These are phyloP conservation scores for Pichia sp. DNA, from an alignment of 1,139 yeast species.

Conservation along the genomic window DNA sequence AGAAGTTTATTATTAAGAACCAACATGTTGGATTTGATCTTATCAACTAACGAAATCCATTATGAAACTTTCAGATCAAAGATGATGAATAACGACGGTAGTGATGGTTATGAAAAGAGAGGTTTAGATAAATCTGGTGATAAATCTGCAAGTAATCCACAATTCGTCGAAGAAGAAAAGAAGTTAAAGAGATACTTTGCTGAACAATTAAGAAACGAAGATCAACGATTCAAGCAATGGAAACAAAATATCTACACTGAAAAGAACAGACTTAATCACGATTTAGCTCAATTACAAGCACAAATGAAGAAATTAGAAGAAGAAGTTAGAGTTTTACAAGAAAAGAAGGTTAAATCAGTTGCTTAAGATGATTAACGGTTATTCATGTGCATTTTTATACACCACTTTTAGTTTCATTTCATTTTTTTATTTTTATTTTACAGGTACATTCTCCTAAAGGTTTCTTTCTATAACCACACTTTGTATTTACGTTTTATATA, in stretches of 20 bases:
- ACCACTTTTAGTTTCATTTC: conserved; percentile 20
- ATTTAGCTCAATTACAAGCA: conserved; percentile 81
- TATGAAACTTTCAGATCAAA: conserved; percentile 84
- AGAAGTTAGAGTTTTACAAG: conserved; percentile 66
- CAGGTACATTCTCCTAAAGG: too few relatives aligned
- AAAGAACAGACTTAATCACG: conserved; percentile 91
- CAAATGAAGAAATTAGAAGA: conserved; percentile 72
- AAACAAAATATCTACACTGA: conserved; percentile 94
- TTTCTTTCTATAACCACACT: neutral
- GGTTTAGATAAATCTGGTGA: conserved; percentile 27
- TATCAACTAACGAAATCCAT: conserved; percentile 89
- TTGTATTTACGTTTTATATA: neutral
- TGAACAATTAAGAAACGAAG: conserved; percentile 98
- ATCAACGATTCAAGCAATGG: conserved; percentile 97
- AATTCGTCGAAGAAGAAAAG: conserved; percentile 95
- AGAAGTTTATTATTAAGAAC: conserved; percentile 88
- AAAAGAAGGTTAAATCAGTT: conserved; percentile 38
- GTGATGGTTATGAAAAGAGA: conserved; percentile 32
- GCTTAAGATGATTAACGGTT: neutral
- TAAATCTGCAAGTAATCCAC: conserved; percentile 66
- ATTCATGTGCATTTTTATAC: neutral
- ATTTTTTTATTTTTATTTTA: neutral
- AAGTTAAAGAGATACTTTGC: conserved; percentile 92
- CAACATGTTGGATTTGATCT: conserved; percentile 86
- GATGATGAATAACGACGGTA: conserved; percentile 56